Conservation (phyloP, 2,329 filamentous ascomycete species). For the Epicoccum nigrum region DNA sequence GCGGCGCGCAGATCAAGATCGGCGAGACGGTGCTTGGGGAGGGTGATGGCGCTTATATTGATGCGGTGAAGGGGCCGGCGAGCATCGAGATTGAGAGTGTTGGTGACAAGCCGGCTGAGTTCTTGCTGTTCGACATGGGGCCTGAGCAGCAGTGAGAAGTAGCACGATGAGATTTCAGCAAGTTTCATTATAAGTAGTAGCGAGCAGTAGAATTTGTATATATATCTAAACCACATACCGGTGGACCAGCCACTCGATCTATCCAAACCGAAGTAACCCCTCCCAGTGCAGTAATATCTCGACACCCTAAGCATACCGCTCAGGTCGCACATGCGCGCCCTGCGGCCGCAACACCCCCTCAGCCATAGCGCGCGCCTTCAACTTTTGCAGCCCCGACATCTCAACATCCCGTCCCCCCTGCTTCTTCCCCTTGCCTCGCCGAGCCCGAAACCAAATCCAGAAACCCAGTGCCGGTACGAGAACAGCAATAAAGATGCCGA, state of each 20-base stretch:
- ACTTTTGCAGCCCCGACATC: too few species aligned
- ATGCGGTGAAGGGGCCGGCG: constrained; percentile 53
- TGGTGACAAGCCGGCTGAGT: constrained; percentile 55
- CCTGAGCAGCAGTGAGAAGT: constrained; percentile 26
- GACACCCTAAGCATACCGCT: background rate
- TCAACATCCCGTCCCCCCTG: background rate
- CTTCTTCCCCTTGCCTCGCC: background rate
- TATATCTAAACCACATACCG: background rate
- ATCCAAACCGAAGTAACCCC: too few species aligned
- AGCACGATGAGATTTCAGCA: background rate
- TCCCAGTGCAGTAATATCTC: too few species aligned
- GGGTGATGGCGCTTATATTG: constrained; percentile 82
- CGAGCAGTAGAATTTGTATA: background rate
- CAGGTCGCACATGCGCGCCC: background rate
- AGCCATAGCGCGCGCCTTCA: too few species aligned
- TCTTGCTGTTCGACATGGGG: constrained; percentile 59
- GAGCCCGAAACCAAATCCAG: background rate
- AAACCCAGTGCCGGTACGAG: background rate
- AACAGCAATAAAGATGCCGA: background rate
- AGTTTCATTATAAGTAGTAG: background rate
- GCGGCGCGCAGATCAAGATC: constrained; percentile 73
- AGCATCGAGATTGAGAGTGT: constrained; percentile 55
- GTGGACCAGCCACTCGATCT: too few species aligned
- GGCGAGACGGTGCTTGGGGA: constrained; percentile 72
- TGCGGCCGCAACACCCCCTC: background rate